These are phyloP conservation scores for Deinandra increscens DNA, from an alignment of 129 eudicot genomes.

Conservation along the genomic window DNA sequence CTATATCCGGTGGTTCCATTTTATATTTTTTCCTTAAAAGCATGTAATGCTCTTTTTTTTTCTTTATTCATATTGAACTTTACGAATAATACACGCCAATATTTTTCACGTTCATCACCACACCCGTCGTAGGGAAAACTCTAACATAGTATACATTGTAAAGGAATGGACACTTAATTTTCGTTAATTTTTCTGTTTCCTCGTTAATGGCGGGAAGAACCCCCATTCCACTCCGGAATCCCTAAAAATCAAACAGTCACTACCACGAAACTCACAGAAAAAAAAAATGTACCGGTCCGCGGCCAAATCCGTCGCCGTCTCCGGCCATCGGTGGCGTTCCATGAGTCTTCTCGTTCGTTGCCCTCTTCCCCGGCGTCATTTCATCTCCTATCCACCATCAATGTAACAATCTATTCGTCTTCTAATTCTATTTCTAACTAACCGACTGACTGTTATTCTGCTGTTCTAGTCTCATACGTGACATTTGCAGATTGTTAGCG, in stretches of 20 bases:
- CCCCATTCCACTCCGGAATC: constrained; percentile 15
- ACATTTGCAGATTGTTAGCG: constrained; percentile 4
- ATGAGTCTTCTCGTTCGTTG: constrained; percentile 46
- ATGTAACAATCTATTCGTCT: constrained; percentile 28
- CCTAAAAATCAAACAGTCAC: background rate
- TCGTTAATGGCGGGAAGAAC: constrained; percentile 35
- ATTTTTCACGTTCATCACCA: no score
- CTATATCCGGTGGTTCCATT: no score
- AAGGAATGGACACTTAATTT: background rate
- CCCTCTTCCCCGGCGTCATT: constrained; percentile 33
- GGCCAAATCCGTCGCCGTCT: constrained; percentile 44
- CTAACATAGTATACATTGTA: no score
- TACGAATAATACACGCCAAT: no score
- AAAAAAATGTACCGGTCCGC: constrained; percentile 46
- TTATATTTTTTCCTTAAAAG: no score
- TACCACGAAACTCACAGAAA: background rate
- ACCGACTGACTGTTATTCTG: background rate
- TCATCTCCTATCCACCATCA: constrained; percentile 35
- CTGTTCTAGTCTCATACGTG: background rate
- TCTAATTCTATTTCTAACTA: background rate
- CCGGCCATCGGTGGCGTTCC: constrained; percentile 67
- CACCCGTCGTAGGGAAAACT: no score
- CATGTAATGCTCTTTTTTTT: no score
- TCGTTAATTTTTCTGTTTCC: background rate
- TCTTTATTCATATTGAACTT: no score